Percentiles rank a stretch among this genome's conserved stretches.
These are phyloP conservation scores for Rhodosporidiobolus sp. DNA, from an alignment of 768 basidiomycete species.

Conservation along the genomic window DNA sequence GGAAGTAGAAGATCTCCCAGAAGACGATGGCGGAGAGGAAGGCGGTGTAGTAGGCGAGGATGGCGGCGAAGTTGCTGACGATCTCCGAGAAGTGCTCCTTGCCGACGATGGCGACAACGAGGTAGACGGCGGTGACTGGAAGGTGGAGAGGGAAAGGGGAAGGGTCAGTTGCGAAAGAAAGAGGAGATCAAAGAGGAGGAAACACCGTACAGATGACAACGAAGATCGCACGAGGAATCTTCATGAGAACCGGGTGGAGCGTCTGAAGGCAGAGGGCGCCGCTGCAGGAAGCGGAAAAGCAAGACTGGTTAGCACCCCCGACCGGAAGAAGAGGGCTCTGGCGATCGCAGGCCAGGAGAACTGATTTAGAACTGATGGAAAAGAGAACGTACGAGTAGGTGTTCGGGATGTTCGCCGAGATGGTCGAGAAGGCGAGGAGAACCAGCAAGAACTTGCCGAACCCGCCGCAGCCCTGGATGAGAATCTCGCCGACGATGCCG, in stretches of 20 bases:
- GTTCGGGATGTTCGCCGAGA: slow-evolving; percentile 51
- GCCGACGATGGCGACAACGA: slow-evolving; percentile 30
- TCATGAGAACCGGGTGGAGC: slow-evolving; percentile 29
- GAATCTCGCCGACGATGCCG: slow-evolving; percentile 53
- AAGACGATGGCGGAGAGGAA: slow-evolving; percentile 17
- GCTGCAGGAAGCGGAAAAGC: neutral
- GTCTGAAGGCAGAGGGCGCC: slow-evolving; percentile 32
- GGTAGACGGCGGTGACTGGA: slow-evolving; percentile 22
- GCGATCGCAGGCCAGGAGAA: no score
- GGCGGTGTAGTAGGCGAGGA: slow-evolving; percentile 44
- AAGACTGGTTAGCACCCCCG: no score
- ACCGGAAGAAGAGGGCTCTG: no score
- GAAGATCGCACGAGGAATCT: slow-evolving; percentile 32
- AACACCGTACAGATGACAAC: slow-evolving; percentile 28
- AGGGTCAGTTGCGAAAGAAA: no score
- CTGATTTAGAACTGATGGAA: slow-evolving; percentile 47
- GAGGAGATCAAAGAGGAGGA: no score
- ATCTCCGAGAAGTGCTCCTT: slow-evolving; percentile 44
- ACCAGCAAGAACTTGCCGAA: slow-evolving; percentile 55
- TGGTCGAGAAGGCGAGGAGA: slow-evolving; percentile 49
- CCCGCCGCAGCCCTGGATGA: slow-evolving; percentile 43
- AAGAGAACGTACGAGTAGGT: slow-evolving; percentile 43
- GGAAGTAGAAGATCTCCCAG: slow-evolving; percentile 28
- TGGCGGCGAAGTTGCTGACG: slow-evolving; percentile 53
- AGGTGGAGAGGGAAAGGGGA: no score